Evolutionary conservation across 768 basidiomycete species (phyloP), one percentile per base, ranked within the genome.

Genomic region (Calocybe indica): DNA sequence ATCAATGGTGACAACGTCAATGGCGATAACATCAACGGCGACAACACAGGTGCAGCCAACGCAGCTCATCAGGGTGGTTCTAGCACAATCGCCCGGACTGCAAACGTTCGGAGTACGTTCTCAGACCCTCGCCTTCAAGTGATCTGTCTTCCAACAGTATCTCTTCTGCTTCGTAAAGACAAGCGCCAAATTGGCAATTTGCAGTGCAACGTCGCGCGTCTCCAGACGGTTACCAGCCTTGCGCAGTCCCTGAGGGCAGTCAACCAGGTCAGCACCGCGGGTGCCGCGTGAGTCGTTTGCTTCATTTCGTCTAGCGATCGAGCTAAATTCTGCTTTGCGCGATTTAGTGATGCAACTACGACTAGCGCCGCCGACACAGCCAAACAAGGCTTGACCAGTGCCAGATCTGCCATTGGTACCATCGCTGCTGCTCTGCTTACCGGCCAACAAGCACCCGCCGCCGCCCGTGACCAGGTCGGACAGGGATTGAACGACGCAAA

Each of bases 351-450:
- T 33, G 40, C 59, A 4, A 45, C 51, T 5, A 51, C 62, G 7
- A 43, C 55, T 11, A 47, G 40, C 41, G 59, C 62, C 2, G 57
- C 59, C 10, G 49, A 46, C 8, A 43, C 53, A 5, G 64, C 62
- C 1, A 50, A 52, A 7, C 40, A 51, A 4, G 60, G 60, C 2
- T 52, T 65, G 40, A 38, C 45, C 2, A 54, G 55, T 32, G 57
- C 63, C 1, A 53, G 59, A 38, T 49, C 39, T n/a, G 64, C 47
- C 4, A 57, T 64, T 35, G 56, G 49, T 11, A 46, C 42, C 33
- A 66, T 66, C 32, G 60, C 63, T 3, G 47, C 40, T 31, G 52
- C 57, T 7, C 40, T 62, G 7, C 33, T 63, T 15, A 35, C 52
- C 28, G 52, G 54, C 1, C 42, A 60, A 15, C 49, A 51, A 5